phyloP scores from a whole-genome alignment of 2,329 filamentous ascomycete species.

The Fusarium albosuccineum region DNA sequence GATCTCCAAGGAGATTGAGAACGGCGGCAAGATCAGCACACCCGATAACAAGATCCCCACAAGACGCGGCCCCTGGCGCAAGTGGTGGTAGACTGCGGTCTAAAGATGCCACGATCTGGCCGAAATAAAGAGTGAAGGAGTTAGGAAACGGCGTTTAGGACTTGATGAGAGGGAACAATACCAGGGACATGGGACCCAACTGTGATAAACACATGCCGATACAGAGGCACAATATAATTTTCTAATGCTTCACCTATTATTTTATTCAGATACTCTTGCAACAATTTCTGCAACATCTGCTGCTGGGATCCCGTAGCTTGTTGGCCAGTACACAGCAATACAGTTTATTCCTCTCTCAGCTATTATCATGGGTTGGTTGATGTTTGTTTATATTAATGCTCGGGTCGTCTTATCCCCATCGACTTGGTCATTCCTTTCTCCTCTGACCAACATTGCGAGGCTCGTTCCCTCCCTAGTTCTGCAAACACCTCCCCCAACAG shows the following conservation, averaged over 20 bases:
- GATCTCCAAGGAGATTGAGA: conserved; percentile 40
- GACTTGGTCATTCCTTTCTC: conserved; percentile 33
- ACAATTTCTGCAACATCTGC: not conserved
- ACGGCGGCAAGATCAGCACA: conserved; percentile 40
- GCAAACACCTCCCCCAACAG: conserved; percentile 59
- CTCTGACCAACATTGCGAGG: conserved; percentile 69
- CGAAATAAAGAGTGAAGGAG: not conserved
- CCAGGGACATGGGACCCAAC: conserved; percentile 16
- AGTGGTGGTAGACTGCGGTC: conserved; percentile 32
- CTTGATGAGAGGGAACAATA: conserved; percentile 16
- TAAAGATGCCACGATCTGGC: not conserved
- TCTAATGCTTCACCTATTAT: not conserved
- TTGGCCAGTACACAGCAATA: not conserved
- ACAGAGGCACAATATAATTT: not conserved
- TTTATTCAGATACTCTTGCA: not conserved
- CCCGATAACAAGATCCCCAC: conserved; percentile 43
- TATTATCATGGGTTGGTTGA: not conserved
- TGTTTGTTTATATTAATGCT: too few relatives aligned
- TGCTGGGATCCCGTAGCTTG: not conserved
- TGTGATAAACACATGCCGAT: conserved; percentile 8
- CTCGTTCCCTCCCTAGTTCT: conserved; percentile 64
- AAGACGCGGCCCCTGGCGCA: conserved; percentile 28
- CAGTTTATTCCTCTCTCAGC: not conserved
- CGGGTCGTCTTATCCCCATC: not conserved
- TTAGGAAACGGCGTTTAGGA: conserved; percentile 15